Evolutionary conservation across 2,329 filamentous ascomycete species (phyloP), one percentile per base, ranked within the genome.

Genomic region (Pseudogymnoascus sp.): DNA sequence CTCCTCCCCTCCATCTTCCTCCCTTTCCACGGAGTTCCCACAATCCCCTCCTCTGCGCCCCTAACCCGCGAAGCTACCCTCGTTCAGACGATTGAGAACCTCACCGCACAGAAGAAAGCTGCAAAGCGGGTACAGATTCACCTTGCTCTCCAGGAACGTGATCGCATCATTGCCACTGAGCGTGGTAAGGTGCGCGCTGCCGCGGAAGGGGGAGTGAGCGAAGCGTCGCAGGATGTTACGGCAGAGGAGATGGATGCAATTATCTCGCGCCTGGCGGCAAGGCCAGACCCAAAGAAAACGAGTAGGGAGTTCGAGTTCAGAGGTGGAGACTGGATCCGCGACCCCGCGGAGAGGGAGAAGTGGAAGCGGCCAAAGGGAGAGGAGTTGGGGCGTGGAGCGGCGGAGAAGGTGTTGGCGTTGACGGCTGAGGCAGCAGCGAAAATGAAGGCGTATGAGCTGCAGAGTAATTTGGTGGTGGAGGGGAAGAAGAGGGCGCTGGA

Each of bases 291-390:
- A 21, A 60, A 63, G 43, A 62, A 12, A 14, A 53, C 25, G 63
- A 49, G 5, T 2, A 56, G 5, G 8, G 46, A 56, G 14, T 56
- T 31, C 9, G 46, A 56, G 9, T 31, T 18, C 4, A 18, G 46
- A 4, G 25, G 25, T 4, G 46, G 46, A 3, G 46, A 56, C 3
- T 56, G 46, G 46, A 56, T 56, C 31, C 46, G 46, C 8, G 60
- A 63, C 7, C 62, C 53, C 3, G 64, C 46, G 3, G 46, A 40
- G 36, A 59, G 49, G 25, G 14, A 53, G 56, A 56, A 34, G 14
- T n/a, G 31, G 53, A 59, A 60, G 34, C 36, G 75, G 62, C 76
- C 75, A 4, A 77, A 80, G 69, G 78, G 80, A 69, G 65, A 77
- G 63, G 72, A 78, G 42, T 68, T 80, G 63, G 78, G 77, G 69